Conservation (phyloP, 2,329 filamentous ascomycete species). For the Lachnellula hyalina region DNA sequence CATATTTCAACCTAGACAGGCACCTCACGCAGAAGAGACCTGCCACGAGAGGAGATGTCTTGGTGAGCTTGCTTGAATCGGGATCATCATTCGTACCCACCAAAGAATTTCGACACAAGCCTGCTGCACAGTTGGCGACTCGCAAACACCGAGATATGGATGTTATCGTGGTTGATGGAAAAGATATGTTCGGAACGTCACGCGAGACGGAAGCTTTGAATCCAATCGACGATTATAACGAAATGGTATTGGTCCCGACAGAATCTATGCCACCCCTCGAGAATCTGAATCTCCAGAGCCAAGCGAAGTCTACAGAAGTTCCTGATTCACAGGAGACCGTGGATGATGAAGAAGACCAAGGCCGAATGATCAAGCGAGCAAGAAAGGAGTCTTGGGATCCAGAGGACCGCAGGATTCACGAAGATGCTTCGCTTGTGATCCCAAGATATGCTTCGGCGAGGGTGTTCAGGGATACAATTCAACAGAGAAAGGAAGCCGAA, state of each 20-base stretch:
- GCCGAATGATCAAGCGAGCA: background rate
- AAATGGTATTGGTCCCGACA: background rate
- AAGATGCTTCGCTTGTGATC: conserved; percentile 3
- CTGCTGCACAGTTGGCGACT: background rate
- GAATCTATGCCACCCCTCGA: background rate
- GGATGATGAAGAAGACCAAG: background rate
- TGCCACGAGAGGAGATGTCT: conserved; percentile 17
- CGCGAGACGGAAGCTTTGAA: background rate
- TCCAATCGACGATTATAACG: background rate
- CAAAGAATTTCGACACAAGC: background rate
- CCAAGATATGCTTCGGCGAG: conserved; percentile 10
- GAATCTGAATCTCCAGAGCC: background rate
- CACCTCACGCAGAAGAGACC: conserved; percentile 16
- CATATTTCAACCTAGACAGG: conserved; percentile 27
- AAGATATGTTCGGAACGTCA: background rate
- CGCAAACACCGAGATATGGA: background rate
- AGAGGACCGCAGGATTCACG: conserved; percentile 6
- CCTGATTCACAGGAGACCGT: background rate
- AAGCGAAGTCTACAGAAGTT: background rate
- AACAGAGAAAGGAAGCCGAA: conserved; percentile 2
- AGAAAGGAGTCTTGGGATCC: conserved; percentile 10
- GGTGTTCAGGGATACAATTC: conserved; percentile 4
- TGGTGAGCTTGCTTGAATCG: conserved; percentile 20
- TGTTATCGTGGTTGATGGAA: background rate
- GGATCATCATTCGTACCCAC: conserved; percentile 15